Evolutionary conservation across 495 filamentous ascomycete genomes (phyloP).

Genomic region (Massariosphaeria phaeospora): DNA sequence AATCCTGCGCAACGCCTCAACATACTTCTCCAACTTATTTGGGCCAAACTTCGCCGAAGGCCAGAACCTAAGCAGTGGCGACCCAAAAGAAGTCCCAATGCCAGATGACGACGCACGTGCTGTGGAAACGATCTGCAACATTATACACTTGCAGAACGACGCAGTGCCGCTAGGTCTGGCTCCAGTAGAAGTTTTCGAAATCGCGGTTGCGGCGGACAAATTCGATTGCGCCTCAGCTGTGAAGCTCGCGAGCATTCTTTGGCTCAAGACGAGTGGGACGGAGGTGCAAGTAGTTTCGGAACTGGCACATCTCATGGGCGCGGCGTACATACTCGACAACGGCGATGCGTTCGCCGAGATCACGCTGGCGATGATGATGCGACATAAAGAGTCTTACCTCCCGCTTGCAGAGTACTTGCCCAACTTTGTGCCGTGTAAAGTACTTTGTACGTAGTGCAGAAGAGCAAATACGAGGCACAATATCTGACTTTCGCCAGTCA

Average conservation of each 20-base stretch:
- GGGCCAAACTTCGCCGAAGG: constrained; percentile 9
- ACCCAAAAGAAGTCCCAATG: constrained; percentile 8
- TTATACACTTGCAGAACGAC: constrained; percentile 9
- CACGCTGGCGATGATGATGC: background rate
- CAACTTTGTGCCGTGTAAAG: background rate
- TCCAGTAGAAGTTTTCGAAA: constrained; percentile 1
- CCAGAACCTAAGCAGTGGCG: background rate
- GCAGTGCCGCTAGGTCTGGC: background rate
- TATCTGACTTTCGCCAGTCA: background rate
- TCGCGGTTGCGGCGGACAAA: constrained; percentile 22
- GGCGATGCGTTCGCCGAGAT: constrained; percentile 2
- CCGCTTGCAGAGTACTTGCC: background rate
- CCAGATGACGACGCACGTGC: constrained; percentile 12
- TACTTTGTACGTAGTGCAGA: background rate
- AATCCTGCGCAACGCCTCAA: constrained; percentile 6
- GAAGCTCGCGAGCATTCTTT: background rate
- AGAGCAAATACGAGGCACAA: background rate
- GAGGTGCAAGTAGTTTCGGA: background rate
- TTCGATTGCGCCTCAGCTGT: constrained; percentile 11
- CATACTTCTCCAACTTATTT: constrained; percentile 1
- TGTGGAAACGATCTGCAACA: constrained; percentile 10
- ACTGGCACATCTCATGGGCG: constrained; percentile 2
- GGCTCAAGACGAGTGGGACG: background rate
- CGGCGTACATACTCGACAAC: constrained; percentile 11
- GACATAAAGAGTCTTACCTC: constrained; percentile 4